Evolutionary conservation across 495 filamentous ascomycete genomes (phyloP).

Genomic region (Xylaria acuta): DNA sequence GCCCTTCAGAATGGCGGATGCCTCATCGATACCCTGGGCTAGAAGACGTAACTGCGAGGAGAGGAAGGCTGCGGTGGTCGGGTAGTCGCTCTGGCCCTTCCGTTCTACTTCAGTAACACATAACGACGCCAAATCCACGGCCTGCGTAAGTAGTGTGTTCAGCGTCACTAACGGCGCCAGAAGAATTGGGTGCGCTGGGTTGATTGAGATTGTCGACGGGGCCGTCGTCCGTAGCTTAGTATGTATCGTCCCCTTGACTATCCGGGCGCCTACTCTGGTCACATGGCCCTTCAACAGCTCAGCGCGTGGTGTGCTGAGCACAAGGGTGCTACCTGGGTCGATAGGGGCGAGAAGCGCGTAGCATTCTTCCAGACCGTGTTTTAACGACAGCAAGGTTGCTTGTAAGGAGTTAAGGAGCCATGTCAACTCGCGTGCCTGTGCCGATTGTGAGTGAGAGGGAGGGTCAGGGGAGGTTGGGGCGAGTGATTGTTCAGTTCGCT

Average conservation of each 20-base stretch:
- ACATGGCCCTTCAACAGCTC: conserved; percentile 92
- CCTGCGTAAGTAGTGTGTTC: conserved; percentile 74
- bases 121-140: conserved; percentile 79
- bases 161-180: conserved; percentile 74
- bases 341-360: conserved; percentile 79
- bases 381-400: conserved; percentile 76
- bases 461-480: background rate
- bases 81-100: conserved; percentile 44
- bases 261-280: conserved; percentile 76
- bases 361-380: conserved; percentile 88
- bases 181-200: conserved; percentile 61
- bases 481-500: conserved; percentile 26
- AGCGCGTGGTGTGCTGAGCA: conserved; percentile 82
- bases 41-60: conserved; percentile 80
- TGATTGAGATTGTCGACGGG: conserved; percentile 57
- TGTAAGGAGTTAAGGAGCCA: conserved; percentile 86
- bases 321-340: conserved; percentile 84
- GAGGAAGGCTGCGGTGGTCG: conserved; percentile 72
- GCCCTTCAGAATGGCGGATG: conserved; percentile 64
- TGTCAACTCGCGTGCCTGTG: conserved; percentile 68
- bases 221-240: conserved; percentile 57
- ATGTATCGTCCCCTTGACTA: conserved; percentile 71
- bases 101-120: conserved; percentile 64
- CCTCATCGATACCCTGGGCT: conserved; percentile 75
- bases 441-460: conserved; percentile 24